A percentile compares a stretch with the other conserved stretches of the same genome.
These are phyloP conservation scores for Macrolepiota albuminosa DNA, from an alignment of 768 basidiomycete species.

Conservation along the genomic window DNA sequence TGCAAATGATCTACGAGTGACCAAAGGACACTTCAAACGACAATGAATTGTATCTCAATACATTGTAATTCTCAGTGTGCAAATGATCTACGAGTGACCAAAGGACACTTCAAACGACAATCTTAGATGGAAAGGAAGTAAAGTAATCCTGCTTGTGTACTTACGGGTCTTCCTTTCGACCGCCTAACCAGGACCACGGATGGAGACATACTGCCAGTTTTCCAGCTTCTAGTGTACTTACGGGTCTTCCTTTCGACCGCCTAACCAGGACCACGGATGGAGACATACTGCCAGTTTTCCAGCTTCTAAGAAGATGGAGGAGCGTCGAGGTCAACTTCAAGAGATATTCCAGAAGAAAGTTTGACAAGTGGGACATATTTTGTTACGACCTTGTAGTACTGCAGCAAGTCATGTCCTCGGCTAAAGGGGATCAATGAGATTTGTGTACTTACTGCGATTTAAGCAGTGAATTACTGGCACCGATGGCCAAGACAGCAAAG, in stretches of 20 bases:
- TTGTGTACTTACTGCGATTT: background rate
- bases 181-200: conserved; percentile 86
- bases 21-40: too few species aligned
- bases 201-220: conserved; percentile 71
- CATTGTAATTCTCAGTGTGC: conserved; percentile 43
- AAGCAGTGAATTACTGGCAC: too few species aligned
- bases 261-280: conserved; percentile 86
- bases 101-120: conserved; percentile 35
- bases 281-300: conserved; percentile 60
- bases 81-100: conserved; percentile 36
- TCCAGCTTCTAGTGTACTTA: conserved; percentile 33
- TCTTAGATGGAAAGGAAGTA: background rate
- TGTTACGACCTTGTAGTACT: background rate
- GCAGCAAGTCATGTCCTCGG: background rate
- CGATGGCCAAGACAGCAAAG: background rate
- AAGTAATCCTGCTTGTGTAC: conserved; percentile 22
- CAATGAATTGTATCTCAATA: conserved; percentile 72
- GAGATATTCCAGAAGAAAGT: conserved; percentile 20
- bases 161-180: conserved; percentile 72
- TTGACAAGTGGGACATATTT: conserved; percentile 14
- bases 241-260: conserved; percentile 75
- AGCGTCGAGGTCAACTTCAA: conserved; percentile 35
- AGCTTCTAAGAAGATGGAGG: conserved; percentile 18
- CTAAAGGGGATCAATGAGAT: background rate
- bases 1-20: conserved; percentile 38